Conservation (phyloP, 2,329 filamentous ascomycete species). For the Arthrinium phaeospermum region DNA sequence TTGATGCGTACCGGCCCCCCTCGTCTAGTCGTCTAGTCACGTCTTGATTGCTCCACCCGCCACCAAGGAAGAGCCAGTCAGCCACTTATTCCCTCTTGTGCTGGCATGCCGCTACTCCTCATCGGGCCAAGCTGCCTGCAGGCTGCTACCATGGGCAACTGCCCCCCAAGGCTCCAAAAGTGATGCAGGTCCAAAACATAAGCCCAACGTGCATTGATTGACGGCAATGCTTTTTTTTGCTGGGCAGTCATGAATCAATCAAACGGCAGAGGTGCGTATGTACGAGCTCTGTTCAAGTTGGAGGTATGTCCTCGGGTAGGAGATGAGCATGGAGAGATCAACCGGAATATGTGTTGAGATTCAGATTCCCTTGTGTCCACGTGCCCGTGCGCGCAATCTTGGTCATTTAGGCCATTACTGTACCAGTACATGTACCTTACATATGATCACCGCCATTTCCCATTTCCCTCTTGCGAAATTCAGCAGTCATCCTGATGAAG, state of each 20-base stretch:
- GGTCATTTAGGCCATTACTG: not conserved
- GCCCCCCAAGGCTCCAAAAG: not conserved
- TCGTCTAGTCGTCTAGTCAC: not conserved
- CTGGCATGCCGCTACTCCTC: slow-evolving; percentile 14
- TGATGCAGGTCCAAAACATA: slow-evolving; percentile 9
- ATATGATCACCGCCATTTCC: slow-evolving; percentile 1
- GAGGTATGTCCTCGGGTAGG: too few relatives aligned
- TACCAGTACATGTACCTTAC: not conserved
- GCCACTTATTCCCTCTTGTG: not conserved
- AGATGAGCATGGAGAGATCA: not conserved
- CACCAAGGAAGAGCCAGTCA: slow-evolving; percentile 6
- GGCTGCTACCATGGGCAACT: slow-evolving; percentile 20
- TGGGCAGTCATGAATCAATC: not conserved
- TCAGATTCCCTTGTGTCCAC: not conserved
- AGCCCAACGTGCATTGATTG: slow-evolving; percentile 6
- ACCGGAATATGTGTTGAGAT: not conserved
- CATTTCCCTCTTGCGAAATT: not conserved
- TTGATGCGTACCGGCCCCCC: slow-evolving; percentile 1
- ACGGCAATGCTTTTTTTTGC: not conserved
- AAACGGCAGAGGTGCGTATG: not conserved
- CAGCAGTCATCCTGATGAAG: not conserved
- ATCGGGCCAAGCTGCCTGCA: not conserved
- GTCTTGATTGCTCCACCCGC: not conserved
- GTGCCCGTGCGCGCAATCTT: not conserved
- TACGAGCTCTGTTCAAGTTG: not conserved